Conservation (phyloP, 768 basidiomycete genomes). For the Lactarius sp. region DNA sequence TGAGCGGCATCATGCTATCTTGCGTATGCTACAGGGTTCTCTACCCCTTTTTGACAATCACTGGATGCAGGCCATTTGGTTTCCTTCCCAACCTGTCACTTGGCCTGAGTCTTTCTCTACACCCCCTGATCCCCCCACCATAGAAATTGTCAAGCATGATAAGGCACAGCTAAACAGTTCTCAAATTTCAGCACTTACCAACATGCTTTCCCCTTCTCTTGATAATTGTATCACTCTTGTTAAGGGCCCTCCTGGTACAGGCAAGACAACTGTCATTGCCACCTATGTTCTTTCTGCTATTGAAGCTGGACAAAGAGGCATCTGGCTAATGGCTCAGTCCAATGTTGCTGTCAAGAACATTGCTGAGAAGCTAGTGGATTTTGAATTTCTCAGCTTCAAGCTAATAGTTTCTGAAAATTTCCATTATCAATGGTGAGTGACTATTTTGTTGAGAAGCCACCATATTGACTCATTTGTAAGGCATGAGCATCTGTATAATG, state of each 20-base stretch:
- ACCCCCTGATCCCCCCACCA: conserved; percentile 23
- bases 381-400: conserved; percentile 52
- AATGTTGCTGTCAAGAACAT: conserved; percentile 91
- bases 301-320: conserved; percentile 34
- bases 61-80: conserved; percentile 38
- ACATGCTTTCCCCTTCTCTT: conserved; percentile 38
- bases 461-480: conserved; percentile 35
- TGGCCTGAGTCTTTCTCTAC: conserved; percentile 38
- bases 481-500: conserved; percentile 74
- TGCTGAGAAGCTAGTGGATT: conserved; percentile 65
- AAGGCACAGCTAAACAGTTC: conserved; percentile 37
- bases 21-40: conserved; percentile 36
- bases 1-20: conserved; percentile 33
- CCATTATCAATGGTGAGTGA: conserved; percentile 54
- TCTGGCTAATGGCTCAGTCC: conserved; percentile 81
- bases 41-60: conserved; percentile 32
- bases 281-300: conserved; percentile 32
- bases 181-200: conserved; percentile 35
- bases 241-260: conserved; percentile 34
- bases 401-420: conserved; percentile 72
- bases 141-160: conserved; percentile 26
- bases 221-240: conserved; percentile 33
- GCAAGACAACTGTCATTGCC: conserved; percentile 35
- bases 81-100: conserved; percentile 29
- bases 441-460: conserved; percentile 19